phyloP scores from a whole-genome alignment of 768 basidiomycete species.

The Calocera viscosa region DNA sequence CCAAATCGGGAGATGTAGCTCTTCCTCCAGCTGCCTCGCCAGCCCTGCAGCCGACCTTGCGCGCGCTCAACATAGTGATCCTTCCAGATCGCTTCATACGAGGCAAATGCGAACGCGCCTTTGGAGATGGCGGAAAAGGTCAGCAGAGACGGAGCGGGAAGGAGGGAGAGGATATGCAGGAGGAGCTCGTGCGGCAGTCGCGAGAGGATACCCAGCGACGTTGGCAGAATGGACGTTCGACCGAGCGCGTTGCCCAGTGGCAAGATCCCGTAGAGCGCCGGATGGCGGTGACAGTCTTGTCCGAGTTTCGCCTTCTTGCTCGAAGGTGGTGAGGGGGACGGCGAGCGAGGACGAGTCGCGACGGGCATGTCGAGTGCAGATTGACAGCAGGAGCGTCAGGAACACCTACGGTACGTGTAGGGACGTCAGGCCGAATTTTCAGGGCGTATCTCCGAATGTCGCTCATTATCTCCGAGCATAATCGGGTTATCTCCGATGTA shows the following conservation, averaged over 20 bases:
- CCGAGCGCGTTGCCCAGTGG: background rate
- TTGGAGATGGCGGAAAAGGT: conserved; percentile 9
- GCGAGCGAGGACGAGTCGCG: background rate
- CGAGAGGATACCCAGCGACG: conserved; percentile 6
- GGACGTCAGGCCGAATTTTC: no score
- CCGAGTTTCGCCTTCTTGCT: background rate
- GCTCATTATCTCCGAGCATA: no score
- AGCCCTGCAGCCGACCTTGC: conserved; percentile 13
- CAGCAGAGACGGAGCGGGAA: conserved; percentile 12
- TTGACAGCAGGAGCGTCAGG: background rate
- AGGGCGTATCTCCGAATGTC: no score
- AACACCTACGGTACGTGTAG: no score
- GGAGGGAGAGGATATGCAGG: conserved; percentile 12
- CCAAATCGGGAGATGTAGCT: conserved; percentile 5
- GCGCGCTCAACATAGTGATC: conserved; percentile 12
- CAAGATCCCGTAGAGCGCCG: background rate
- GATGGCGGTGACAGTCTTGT: background rate
- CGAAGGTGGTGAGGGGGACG: background rate
- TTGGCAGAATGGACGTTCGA: conserved; percentile 3
- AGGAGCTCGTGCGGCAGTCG: conserved; percentile 18
- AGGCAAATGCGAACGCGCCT: conserved; percentile 15
- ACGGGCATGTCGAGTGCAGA: background rate
- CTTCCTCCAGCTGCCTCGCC: conserved; percentile 14
- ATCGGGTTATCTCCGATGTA: no score
- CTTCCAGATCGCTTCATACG: conserved; percentile 17